Conservation (phyloP, 768 basidiomycete genomes). For the Xerocomus brunneocitrinus region DNA sequence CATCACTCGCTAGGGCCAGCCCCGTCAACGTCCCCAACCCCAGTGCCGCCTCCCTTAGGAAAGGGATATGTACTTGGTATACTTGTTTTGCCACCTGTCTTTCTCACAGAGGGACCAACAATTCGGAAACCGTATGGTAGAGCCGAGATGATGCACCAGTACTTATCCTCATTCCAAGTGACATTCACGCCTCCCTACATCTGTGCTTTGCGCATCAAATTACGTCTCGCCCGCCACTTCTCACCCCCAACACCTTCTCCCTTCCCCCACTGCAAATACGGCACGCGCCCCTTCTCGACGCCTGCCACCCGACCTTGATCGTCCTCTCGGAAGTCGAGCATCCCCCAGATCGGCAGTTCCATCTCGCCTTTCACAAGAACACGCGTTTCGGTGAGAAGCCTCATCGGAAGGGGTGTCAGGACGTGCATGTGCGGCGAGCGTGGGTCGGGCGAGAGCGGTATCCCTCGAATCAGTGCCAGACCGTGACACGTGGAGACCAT, state of each 20-base stretch:
- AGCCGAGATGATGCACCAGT: no score
- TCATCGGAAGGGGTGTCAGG: slow-evolving; percentile 69
- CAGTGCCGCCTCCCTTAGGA: no score
- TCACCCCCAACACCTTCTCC: slow-evolving; percentile 69
- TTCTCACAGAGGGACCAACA: no score
- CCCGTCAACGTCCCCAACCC: no score
- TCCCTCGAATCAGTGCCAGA: slow-evolving; percentile 67
- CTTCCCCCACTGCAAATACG: slow-evolving; percentile 79
- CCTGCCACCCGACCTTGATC: slow-evolving; percentile 43
- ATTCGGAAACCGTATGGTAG: no score
- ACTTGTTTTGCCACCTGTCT: no score
- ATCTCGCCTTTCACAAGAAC: slow-evolving; percentile 78
- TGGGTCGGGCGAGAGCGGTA: slow-evolving; percentile 26
- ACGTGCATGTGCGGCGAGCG: slow-evolving; percentile 51
- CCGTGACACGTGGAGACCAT: slow-evolving; percentile 63
- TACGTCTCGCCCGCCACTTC: slow-evolving; percentile 69
- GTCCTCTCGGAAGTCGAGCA: slow-evolving; percentile 64
- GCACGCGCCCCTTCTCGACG: slow-evolving; percentile 50
- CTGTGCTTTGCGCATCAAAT: slow-evolving; percentile 82
- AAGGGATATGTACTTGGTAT: no score
- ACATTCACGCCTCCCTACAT: slow-evolving; percentile 33
- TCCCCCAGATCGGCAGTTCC: slow-evolving; percentile 82
- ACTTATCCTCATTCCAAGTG: no score
- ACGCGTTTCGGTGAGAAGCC: slow-evolving; percentile 34
- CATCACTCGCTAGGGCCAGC: no score